phyloP scores from a whole-genome alignment of 108 stramenopile species.

The Bacterosira constricta region DNA sequence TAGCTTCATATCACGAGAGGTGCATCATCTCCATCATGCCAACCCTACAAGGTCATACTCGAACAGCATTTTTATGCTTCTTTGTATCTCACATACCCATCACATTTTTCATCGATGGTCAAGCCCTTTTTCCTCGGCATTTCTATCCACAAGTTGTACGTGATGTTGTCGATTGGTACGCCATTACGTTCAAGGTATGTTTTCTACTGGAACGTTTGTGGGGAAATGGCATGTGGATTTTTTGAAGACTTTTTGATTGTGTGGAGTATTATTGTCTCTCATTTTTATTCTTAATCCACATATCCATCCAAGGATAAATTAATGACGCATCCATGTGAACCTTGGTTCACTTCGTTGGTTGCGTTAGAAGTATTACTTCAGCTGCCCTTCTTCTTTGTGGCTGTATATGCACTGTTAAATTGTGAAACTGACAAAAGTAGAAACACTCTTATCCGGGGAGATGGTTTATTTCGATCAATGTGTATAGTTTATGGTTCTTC shows the following conservation, averaged over 20 bases:
- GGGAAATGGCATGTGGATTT: not conserved
- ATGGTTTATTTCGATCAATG: slow-evolving; percentile 49
- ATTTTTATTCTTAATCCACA: not conserved
- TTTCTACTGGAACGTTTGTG: not conserved
- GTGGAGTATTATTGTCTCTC: slow-evolving; percentile 1
- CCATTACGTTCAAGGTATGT: slow-evolving; percentile 50
- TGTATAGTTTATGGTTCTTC: slow-evolving; percentile 64
- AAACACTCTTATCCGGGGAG: slow-evolving; percentile 29
- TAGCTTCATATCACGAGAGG: too few species aligned
- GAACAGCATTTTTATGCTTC: slow-evolving; percentile 67
- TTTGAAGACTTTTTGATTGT: not conserved
- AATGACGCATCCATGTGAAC: slow-evolving; percentile 54
- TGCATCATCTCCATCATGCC: slow-evolving; percentile 43
- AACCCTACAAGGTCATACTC: slow-evolving; percentile 46
- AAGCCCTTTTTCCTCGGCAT: slow-evolving; percentile 59
- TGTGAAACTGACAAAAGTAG: not conserved
- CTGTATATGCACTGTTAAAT: slow-evolving; percentile 46
- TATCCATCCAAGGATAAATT: slow-evolving; percentile 51
- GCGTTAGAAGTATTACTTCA: slow-evolving; percentile 73
- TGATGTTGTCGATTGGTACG: slow-evolving; percentile 72
- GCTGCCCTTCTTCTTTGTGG: slow-evolving; percentile 83
- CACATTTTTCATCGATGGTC: slow-evolving; percentile 76
- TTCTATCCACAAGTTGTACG: slow-evolving; percentile 63
- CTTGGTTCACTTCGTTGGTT: slow-evolving; percentile 74
- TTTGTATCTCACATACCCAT: slow-evolving; percentile 88